Evolutionary conservation across 257 asterid genomes (phyloP).

Genomic region (Scutellaria minor): DNA sequence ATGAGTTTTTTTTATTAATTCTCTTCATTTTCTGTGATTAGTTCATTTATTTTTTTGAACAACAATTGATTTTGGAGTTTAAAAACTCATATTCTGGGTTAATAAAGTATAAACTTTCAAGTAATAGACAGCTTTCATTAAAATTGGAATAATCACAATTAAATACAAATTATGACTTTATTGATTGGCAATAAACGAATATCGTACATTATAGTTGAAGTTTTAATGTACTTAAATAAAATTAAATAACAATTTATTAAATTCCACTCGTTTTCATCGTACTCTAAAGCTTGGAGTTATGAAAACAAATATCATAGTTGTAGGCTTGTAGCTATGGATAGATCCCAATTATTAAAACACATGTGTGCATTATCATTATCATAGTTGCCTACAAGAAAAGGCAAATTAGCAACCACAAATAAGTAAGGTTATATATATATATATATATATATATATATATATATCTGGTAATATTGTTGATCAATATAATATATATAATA

Average conservation of each 20-base stretch:
- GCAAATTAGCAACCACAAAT: constrained; percentile 34
- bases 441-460: no score
- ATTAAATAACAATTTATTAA: no score
- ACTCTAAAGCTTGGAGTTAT: not conserved
- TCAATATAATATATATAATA: no score
- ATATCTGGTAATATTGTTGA: no score
- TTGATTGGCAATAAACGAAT: not conserved
- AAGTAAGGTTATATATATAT: constrained; percentile 21
- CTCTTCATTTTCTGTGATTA: not conserved
- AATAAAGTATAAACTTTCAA: no score
- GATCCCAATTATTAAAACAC: not conserved
- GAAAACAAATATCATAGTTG: not conserved
- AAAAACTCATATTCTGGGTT: not conserved
- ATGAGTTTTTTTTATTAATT: not conserved
- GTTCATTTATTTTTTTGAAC: not conserved
- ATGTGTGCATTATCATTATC: constrained; percentile 15
- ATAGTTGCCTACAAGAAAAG: constrained; percentile 38
- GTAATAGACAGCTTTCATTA: no score
- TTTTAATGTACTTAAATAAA: no score
- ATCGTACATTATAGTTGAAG: not conserved
- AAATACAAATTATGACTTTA: no score
- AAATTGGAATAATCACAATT: no score
- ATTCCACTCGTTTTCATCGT: not conserved
- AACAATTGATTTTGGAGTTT: not conserved
- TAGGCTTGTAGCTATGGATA: constrained; percentile 15